phyloP scores from a whole-genome alignment of 495 filamentous ascomycete genomes.

The Parmelia sp. region DNA sequence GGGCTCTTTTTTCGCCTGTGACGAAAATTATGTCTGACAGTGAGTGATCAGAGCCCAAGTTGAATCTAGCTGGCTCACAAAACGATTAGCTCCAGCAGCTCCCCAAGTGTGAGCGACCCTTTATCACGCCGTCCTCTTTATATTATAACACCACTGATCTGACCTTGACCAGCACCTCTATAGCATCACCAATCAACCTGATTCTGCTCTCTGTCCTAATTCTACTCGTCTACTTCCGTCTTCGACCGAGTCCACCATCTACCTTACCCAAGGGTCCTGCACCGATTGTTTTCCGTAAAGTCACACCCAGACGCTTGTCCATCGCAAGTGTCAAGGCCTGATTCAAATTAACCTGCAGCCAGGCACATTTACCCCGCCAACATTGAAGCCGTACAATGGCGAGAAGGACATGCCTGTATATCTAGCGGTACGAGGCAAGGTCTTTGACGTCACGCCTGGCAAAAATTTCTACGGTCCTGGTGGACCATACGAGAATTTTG shows the following conservation, averaged over 20 bases:
- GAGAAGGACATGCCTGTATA: slow-evolving; percentile 66
- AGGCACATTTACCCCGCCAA: slow-evolving; percentile 75
- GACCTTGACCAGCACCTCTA: slow-evolving; percentile 40
- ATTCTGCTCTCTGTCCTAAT: slow-evolving; percentile 64
- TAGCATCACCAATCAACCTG: slow-evolving; percentile 74
- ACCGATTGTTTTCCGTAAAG: slow-evolving; percentile 70
- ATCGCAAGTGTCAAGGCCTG: background rate
- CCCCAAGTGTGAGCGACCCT: slow-evolving; percentile 20
- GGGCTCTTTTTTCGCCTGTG: background rate
- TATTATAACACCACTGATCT: background rate
- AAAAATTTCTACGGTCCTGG: slow-evolving; percentile 91
- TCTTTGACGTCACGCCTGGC: slow-evolving; percentile 83
- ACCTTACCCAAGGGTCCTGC: slow-evolving; percentile 63
- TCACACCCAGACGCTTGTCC: background rate
- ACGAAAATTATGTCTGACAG: slow-evolving; percentile 20
- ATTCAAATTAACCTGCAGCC: background rate
- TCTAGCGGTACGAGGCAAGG: slow-evolving; percentile 72
- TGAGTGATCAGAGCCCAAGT: slow-evolving; percentile 11
- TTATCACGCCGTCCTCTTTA: background rate
- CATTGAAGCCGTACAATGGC: slow-evolving; percentile 84
- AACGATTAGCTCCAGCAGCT: slow-evolving; percentile 12
- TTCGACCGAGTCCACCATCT: slow-evolving; percentile 53
- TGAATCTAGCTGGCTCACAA: slow-evolving; percentile 1
- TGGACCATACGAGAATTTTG: slow-evolving; percentile 90
- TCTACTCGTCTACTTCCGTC: slow-evolving; percentile 61